Conservation (phyloP, 164 flowering plant species). For the Cinnamomum chago region DNA sequence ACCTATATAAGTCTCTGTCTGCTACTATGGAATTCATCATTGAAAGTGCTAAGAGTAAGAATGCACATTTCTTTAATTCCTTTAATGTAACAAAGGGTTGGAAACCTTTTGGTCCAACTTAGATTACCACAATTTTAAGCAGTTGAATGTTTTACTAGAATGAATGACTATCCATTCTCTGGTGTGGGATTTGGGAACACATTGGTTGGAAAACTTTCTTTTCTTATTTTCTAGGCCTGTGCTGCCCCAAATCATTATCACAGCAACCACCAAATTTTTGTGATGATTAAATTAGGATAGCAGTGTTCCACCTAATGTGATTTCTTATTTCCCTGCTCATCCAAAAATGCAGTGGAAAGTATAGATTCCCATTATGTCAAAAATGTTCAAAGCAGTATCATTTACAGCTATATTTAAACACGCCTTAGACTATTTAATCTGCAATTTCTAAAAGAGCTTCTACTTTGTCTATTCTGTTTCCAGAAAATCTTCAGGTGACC, state of each 20-base stretch:
- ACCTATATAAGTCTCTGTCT: slow-evolving; percentile 73
- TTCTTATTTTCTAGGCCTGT: too few relatives aligned
- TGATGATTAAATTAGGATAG: background rate
- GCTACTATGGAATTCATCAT: slow-evolving; percentile 76
- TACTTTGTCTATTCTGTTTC: slow-evolving; percentile 12
- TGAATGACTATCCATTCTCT: background rate
- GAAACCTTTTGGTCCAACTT: background rate
- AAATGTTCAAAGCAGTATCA: background rate
- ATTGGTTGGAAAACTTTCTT: background rate
- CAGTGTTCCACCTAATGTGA: background rate
- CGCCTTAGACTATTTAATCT: background rate
- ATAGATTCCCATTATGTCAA: background rate
- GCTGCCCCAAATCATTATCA: background rate
- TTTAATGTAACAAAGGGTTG: background rate
- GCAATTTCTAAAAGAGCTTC: background rate
- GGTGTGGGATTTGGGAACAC: background rate
- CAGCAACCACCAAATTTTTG: background rate
- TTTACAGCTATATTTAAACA: too few relatives aligned
- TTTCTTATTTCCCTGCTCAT: background rate
- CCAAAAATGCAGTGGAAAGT: too few relatives aligned
- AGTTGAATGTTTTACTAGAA: background rate
- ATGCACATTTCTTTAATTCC: background rate
- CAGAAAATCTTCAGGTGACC: slow-evolving; percentile 53
- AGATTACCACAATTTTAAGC: background rate
- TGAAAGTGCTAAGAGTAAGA: slow-evolving; percentile 71